Conservation (phyloP, 805 yeast species). For the Saccharomycopsis sp. region DNA sequence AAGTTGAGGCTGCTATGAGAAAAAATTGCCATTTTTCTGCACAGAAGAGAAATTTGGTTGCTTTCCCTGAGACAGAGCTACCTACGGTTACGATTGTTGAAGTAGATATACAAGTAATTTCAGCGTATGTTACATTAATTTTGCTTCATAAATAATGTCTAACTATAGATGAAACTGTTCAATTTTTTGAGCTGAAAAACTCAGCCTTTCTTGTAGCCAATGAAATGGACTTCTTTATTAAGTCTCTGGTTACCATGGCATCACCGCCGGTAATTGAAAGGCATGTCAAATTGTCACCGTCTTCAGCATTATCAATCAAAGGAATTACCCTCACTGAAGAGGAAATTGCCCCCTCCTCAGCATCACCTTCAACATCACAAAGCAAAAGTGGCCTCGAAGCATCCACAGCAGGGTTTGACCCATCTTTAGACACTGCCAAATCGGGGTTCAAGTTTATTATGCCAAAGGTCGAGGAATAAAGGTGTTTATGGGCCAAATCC, state of each 20-base stretch:
- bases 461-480: slow-evolving; percentile 49
- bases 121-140: too few relatives aligned
- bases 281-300: slow-evolving; percentile 32
- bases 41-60: too few relatives aligned
- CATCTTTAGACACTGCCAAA: slow-evolving; percentile 27
- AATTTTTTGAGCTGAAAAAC: background rate
- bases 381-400: slow-evolving; percentile 37
- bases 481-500: slow-evolving; percentile 35
- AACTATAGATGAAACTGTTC: too few relatives aligned
- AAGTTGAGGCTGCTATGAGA: too few relatives aligned
- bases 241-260: slow-evolving; percentile 39
- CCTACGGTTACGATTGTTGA: too few relatives aligned
- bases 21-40: too few relatives aligned
- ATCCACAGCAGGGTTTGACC: slow-evolving; percentile 21
- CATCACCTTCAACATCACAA: slow-evolving; percentile 78
- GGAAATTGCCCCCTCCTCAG: slow-evolving; percentile 59
- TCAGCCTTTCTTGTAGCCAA: slow-evolving; percentile 30
- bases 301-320: slow-evolving; percentile 22
- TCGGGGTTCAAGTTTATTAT: slow-evolving; percentile 40
- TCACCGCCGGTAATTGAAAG: slow-evolving; percentile 46
- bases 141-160: too few relatives aligned
- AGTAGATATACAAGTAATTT: too few relatives aligned
- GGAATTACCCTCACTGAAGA: slow-evolving; percentile 46
- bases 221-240: slow-evolving; percentile 40
- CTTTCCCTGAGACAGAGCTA: too few relatives aligned